Percentiles rank a stretch among this genome's conserved stretches.
Conservation (phyloP, 106 monocot species). For the Amphibolis antarctica region DNA sequence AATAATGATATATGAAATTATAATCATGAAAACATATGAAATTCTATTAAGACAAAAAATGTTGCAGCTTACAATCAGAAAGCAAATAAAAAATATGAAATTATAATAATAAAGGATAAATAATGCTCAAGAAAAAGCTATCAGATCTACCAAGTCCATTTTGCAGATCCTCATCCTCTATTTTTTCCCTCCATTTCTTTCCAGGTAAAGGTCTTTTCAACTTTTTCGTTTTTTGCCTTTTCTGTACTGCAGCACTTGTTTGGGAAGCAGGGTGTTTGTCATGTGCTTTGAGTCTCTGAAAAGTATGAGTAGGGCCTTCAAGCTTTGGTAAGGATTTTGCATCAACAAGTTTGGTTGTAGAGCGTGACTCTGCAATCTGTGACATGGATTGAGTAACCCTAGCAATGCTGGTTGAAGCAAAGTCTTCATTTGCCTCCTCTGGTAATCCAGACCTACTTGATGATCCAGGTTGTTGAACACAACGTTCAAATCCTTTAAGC, state of each 20-base stretch:
- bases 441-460: slow-evolving; percentile 17
- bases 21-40: too few relatives aligned
- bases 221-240: slow-evolving; percentile 31
- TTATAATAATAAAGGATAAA: too few relatives aligned
- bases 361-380: slow-evolving; percentile 54
- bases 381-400: slow-evolving; percentile 52
- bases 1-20: too few relatives aligned
- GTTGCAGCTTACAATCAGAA: too few relatives aligned
- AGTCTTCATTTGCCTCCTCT: slow-evolving; percentile 21
- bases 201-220: slow-evolving; percentile 60
- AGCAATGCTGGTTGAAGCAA: slow-evolving; percentile 65
- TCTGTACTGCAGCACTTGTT: slow-evolving; percentile 28
- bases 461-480: slow-evolving; percentile 54
- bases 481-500: slow-evolving; percentile 82
- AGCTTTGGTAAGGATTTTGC: slow-evolving; percentile 48
- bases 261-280: slow-evolving; percentile 30
- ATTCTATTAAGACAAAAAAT: too few relatives aligned
- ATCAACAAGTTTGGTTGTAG: slow-evolving; percentile 76
- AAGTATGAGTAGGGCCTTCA: slow-evolving; percentile 63
- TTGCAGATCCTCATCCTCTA: slow-evolving; percentile 9
- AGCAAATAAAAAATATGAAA: too few relatives aligned
- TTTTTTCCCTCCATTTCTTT: slow-evolving; percentile 59
- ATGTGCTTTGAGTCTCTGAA: slow-evolving; percentile 60
- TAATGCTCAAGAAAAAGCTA: not conserved
- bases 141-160: slow-evolving; percentile 29